A percentile compares a stretch with the other conserved stretches of the same genome.
Conservation (phyloP, 345 rosid genomes). For the Hibiscus trionum region DNA sequence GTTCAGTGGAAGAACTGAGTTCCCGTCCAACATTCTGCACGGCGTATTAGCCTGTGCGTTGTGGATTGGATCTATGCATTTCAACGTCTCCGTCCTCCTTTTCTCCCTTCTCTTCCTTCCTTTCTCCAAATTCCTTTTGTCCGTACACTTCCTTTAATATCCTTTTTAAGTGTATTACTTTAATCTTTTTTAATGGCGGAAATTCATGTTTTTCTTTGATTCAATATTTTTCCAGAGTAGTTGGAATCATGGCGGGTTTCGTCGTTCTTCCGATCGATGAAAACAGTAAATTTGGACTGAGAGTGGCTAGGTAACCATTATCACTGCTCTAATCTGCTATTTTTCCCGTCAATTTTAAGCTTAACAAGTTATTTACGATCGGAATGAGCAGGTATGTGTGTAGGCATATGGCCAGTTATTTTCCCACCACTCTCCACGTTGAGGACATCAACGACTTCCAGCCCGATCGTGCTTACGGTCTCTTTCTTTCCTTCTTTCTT, state of each 20-base stretch:
- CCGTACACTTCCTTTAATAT: not conserved
- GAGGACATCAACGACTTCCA: slow-evolving; percentile 62
- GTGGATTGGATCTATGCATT: not conserved
- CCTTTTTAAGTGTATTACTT: not conserved
- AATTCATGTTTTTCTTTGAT: not conserved
- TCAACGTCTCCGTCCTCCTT: not conserved
- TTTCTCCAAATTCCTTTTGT: not conserved
- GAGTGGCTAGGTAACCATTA: slow-evolving; percentile 43
- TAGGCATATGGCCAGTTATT: slow-evolving; percentile 59
- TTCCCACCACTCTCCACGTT: slow-evolving; percentile 64
- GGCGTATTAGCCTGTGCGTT: not conserved
- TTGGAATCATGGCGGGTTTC: slow-evolving; percentile 29
- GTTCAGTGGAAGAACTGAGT: not conserved
- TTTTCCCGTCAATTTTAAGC: not conserved
- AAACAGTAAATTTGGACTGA: slow-evolving; percentile 47
- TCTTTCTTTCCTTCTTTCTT: not conserved
- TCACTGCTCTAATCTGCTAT: not conserved
- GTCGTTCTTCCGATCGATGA: slow-evolving; percentile 62
- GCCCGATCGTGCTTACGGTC: slow-evolving; percentile 68
- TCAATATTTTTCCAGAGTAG: slow-evolving; percentile 34
- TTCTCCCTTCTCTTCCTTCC: not conserved
- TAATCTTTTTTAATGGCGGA: not conserved
- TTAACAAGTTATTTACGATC: not conserved
- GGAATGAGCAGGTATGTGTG: slow-evolving; percentile 52
- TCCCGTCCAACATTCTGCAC: not conserved